A percentile compares a stretch with the other conserved stretches of the same genome.
Evolutionary conservation across 2,329 filamentous ascomycete species (phyloP).

Genomic region (Mycocentrospora acerina): DNA sequence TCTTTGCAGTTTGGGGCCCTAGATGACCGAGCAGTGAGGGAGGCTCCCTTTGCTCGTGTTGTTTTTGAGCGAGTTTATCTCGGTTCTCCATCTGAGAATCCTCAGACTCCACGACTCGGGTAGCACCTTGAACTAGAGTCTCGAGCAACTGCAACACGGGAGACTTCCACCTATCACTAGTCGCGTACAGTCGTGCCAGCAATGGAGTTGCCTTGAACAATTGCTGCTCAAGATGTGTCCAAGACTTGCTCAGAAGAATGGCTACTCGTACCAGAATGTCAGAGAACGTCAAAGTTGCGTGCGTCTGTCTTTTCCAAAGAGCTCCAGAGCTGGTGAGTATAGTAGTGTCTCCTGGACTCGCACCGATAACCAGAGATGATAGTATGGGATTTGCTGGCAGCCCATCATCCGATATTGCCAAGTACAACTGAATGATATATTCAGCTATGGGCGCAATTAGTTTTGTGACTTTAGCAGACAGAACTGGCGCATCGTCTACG

Average conservation of each 20-base stretch:
- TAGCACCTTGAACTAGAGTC: slow-evolving; percentile 69
- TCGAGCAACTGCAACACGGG: slow-evolving; percentile 71
- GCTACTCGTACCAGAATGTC: slow-evolving; percentile 71
- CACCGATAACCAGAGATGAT: slow-evolving; percentile 64
- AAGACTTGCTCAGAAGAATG: slow-evolving; percentile 62
- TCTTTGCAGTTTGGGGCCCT: slow-evolving; percentile 77
- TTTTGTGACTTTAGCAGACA: slow-evolving; percentile 56
- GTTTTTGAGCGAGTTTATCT: neutral
- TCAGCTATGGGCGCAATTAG: slow-evolving; percentile 72
- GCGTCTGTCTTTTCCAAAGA: slow-evolving; percentile 62
- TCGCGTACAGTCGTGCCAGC: slow-evolving; percentile 73
- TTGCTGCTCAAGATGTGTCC: slow-evolving; percentile 70
- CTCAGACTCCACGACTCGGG: slow-evolving; percentile 52
- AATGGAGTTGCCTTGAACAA: slow-evolving; percentile 79
- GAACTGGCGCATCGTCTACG: slow-evolving; percentile 62
- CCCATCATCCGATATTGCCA: slow-evolving; percentile 68
- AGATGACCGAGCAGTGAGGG: slow-evolving; percentile 93
- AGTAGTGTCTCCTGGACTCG: slow-evolving; percentile 41
- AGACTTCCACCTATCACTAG: slow-evolving; percentile 65
- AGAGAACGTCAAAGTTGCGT: slow-evolving; percentile 65
- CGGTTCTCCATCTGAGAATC: slow-evolving; percentile 8
- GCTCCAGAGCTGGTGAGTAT: slow-evolving; percentile 43
- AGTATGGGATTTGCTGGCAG: slow-evolving; percentile 77
- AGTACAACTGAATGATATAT: slow-evolving; percentile 75
- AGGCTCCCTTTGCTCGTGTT: slow-evolving; percentile 58